phyloP scores from a whole-genome alignment of 2,329 filamentous ascomycete species.

The Penicillium sp. region DNA sequence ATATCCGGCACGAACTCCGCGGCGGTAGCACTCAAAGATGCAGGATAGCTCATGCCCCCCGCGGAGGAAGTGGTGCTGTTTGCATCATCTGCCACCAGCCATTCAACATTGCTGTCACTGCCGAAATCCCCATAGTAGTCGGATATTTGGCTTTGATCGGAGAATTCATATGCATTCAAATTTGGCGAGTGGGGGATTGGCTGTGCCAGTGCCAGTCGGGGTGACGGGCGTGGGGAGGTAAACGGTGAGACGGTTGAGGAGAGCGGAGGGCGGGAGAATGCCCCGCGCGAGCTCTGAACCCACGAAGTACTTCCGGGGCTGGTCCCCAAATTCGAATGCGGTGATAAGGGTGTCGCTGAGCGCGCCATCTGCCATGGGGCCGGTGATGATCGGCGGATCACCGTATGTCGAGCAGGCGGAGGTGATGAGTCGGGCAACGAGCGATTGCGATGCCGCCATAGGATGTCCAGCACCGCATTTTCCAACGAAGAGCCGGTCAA shows the following conservation, averaged over 20 bases:
- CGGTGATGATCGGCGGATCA: constrained; percentile 87
- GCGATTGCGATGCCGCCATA: constrained; percentile 67
- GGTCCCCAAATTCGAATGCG: constrained; percentile 74
- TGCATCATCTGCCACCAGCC: constrained; percentile 88
- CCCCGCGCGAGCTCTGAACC: constrained; percentile 72
- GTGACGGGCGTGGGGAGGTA: constrained; percentile 89
- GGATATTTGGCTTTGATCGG: constrained; percentile 75
- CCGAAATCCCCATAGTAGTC: constrained; percentile 92
- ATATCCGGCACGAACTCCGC: constrained; percentile 88
- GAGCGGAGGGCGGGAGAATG: constrained; percentile 76
- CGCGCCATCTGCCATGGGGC: constrained; percentile 85
- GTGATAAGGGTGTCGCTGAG: constrained; percentile 78
- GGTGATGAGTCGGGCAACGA: constrained; percentile 68
- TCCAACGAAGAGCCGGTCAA: constrained; percentile 79
- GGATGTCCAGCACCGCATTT: constrained; percentile 84
- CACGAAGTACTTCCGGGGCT: constrained; percentile 84
- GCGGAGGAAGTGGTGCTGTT: constrained; percentile 78
- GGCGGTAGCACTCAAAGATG: constrained; percentile 75
- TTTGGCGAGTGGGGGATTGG: constrained; percentile 95
- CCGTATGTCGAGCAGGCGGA: constrained; percentile 82
- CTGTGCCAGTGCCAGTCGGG: constrained; percentile 84
- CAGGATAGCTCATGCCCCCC: constrained; percentile 70
- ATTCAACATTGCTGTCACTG: constrained; percentile 87
- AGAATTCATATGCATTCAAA: constrained; percentile 94
- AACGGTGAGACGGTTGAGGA: constrained; percentile 83